phyloP scores from a whole-genome alignment of 2,329 filamentous ascomycete species.

The Trichoderma brevicompactum region DNA sequence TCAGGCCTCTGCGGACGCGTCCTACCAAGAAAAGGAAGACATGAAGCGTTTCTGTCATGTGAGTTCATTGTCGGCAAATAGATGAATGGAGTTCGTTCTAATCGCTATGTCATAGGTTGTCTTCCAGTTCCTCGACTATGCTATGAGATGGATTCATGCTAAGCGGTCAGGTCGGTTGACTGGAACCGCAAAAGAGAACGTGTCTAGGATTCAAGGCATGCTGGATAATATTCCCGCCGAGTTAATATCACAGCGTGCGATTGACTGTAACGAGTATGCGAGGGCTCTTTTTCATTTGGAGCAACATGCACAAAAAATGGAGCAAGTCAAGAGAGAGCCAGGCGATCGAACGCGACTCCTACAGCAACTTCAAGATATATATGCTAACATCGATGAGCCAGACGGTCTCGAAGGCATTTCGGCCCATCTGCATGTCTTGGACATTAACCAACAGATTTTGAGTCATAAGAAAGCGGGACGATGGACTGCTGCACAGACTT shows the following conservation, averaged over 20 bases:
- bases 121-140: conserved; percentile 89
- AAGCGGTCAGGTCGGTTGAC: conserved; percentile 53
- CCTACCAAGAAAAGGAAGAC: conserved; percentile 70
- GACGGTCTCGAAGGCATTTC: conserved; percentile 96
- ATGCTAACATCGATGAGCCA: conserved; percentile 95
- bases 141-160: conserved; percentile 85
- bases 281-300: conserved; percentile 94
- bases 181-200: conserved; percentile 52
- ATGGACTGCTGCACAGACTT: conserved; percentile 94
- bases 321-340: conserved; percentile 50
- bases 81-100: conserved; percentile 31
- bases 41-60: conserved; percentile 88
- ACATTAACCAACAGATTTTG: conserved; percentile 89
- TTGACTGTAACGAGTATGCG: conserved; percentile 93
- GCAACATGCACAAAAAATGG: conserved; percentile 71
- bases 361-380: conserved; percentile 86
- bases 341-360: conserved; percentile 68
- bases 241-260: conserved; percentile 75
- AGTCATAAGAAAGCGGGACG: conserved; percentile 91
- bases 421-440: conserved; percentile 80
- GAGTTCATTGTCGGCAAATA: conserved; percentile 39
- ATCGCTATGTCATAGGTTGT: conserved; percentile 67
- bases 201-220: conserved; percentile 54
- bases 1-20: conserved; percentile 53
- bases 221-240: conserved; percentile 72